These are phyloP conservation scores for Retiboletus flavoniger DNA, from an alignment of 1,284 basidiomycete genomes.

Conservation along the genomic window DNA sequence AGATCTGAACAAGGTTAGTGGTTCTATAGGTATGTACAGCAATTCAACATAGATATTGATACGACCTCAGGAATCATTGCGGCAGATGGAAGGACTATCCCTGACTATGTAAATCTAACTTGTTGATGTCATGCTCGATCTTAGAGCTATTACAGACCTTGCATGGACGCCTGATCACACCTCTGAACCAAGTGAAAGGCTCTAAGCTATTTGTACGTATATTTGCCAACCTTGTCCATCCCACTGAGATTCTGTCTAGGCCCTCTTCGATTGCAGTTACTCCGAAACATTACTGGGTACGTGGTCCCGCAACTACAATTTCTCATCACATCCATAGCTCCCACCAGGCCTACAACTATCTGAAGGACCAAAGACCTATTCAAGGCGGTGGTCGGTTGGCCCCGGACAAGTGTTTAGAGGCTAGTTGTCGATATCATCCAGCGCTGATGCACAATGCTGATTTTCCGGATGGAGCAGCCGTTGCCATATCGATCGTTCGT, in stretches of 20 bases:
- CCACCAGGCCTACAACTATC: too few relatives aligned
- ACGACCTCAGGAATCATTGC: not conserved
- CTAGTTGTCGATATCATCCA: not conserved
- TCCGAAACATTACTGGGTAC: constrained; percentile 5
- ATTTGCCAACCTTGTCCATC: not conserved
- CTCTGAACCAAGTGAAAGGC: not conserved
- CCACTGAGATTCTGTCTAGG: not conserved
- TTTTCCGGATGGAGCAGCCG: not conserved
- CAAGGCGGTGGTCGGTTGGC: not conserved
- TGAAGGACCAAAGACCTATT: too few relatives aligned
- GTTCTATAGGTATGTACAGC: not conserved
- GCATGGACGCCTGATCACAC: not conserved
- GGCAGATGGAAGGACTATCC: constrained; percentile 3
- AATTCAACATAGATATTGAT: not conserved
- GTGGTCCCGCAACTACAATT: too few relatives aligned
- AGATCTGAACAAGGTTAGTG: constrained; percentile 16
- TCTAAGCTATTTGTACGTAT: constrained; percentile 7
- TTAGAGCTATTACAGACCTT: not conserved
- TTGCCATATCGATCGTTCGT: not conserved
- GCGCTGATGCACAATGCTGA: not conserved
- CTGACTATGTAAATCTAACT: not conserved
- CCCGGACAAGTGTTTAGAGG: not conserved
- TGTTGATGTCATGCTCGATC: not conserved
- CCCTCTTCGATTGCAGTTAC: constrained; percentile 13
- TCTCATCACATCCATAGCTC: too few relatives aligned